Evolutionary conservation across 306 rosid genomes (phyloP).

Genomic region (Inga leiocalycina): DNA sequence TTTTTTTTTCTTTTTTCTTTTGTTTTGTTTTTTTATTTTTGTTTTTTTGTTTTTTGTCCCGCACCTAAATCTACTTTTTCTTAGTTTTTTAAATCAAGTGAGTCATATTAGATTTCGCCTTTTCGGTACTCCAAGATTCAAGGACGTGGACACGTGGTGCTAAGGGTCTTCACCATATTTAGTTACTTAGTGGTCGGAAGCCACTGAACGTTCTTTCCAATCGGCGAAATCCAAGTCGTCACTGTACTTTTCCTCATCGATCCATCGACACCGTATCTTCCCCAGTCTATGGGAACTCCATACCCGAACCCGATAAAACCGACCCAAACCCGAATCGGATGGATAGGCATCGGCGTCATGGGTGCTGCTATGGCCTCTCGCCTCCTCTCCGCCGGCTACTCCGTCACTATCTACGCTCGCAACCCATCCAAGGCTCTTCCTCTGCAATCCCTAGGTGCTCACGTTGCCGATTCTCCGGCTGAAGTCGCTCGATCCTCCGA

Average conservation of each 20-base stretch:
- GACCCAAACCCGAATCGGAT: slow-evolving; percentile 64
- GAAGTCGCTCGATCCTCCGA: slow-evolving; percentile 54
- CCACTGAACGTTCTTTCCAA: no score
- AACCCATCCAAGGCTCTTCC: slow-evolving; percentile 59
- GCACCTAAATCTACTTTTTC: no score
- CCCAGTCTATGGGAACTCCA: slow-evolving; percentile 40
- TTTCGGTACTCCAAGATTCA: no score
- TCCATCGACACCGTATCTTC: neutral
- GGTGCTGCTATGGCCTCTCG: slow-evolving; percentile 88
- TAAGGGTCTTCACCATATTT: no score
- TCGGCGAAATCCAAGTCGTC: neutral
- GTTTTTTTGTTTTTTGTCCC: no score
- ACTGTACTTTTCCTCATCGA: neutral
- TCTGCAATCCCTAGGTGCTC: slow-evolving; percentile 63
- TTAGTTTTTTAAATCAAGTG: no score
- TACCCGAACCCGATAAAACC: slow-evolving; percentile 61
- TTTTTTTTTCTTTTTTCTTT: no score
- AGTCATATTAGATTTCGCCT: no score
- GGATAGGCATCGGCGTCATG: slow-evolving; percentile 87
- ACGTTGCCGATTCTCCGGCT: slow-evolving; percentile 44
- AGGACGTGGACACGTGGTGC: no score
- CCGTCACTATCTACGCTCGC: slow-evolving; percentile 77
- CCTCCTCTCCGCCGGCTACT: slow-evolving; percentile 72
- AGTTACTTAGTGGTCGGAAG: no score
- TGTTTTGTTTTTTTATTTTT: no score